Evolutionary conservation across 352 stramenopile genomes (phyloP).

Genomic region (Phytophthora megakarya): DNA sequence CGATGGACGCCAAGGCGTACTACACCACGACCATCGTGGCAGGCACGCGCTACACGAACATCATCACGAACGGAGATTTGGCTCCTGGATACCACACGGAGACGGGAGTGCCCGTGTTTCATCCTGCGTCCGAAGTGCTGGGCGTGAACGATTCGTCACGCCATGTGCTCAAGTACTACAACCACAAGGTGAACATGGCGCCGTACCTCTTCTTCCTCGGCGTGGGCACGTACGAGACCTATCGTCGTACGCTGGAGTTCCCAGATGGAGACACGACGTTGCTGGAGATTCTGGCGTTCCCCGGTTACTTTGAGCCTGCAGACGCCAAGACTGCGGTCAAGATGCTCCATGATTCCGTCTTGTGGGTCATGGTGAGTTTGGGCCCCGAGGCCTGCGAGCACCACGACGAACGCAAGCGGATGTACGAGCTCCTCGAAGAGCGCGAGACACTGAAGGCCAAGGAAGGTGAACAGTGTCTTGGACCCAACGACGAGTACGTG

Average conservation of each 20-base stretch:
- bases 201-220: conserved; percentile 84
- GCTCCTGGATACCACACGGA: conserved; percentile 66
- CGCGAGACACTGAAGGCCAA: background rate
- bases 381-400: conserved; percentile 4
- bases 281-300: conserved; percentile 75
- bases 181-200: conserved; percentile 85
- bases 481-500: conserved; percentile 55
- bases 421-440: background rate
- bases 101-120: conserved; percentile 65
- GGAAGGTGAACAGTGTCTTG: conserved; percentile 51
- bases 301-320: conserved; percentile 64
- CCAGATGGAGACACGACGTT: conserved; percentile 74
- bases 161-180: conserved; percentile 60
- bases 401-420: background rate
- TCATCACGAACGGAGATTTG: conserved; percentile 81
- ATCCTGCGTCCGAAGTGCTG: conserved; percentile 45
- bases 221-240: conserved; percentile 80
- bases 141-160: conserved; percentile 65
- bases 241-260: conserved; percentile 72
- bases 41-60: conserved; percentile 78
- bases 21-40: conserved; percentile 82
- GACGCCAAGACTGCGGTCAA: conserved; percentile 74
- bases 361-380: conserved; percentile 4
- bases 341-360: conserved; percentile 48
- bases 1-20: conserved; percentile 82